These are phyloP conservation scores for Aspergillus mulundensis DNA, from an alignment of 495 filamentous ascomycete genomes.

Conservation along the genomic window DNA sequence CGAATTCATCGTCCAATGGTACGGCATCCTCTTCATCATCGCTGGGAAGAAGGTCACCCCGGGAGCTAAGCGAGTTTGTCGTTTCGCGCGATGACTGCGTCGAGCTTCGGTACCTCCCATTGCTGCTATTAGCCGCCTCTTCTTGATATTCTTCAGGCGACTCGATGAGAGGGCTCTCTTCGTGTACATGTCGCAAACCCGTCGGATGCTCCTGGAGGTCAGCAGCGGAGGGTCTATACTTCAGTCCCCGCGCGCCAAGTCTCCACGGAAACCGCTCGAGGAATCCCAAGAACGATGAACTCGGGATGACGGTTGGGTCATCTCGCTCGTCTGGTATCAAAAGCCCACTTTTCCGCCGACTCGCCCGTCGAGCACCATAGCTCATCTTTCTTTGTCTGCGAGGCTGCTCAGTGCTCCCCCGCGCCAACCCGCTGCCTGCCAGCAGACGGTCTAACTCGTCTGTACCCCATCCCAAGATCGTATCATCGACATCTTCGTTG, in stretches of 20 bases:
- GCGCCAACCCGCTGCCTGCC: conserved; percentile 62
- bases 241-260: conserved; percentile 68
- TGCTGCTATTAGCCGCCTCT: conserved; percentile 26
- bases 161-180: conserved; percentile 71
- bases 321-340: conserved; percentile 53
- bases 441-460: conserved; percentile 87
- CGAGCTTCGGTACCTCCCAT: conserved; percentile 66
- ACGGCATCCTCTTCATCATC: conserved; percentile 92
- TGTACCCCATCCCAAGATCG: conserved; percentile 67
- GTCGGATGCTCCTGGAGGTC: conserved; percentile 88
- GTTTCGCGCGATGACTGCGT: conserved; percentile 81
- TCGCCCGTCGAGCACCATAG: conserved; percentile 66
- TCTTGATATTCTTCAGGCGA: conserved; percentile 48
- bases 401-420: conserved; percentile 57
- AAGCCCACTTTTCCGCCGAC: conserved; percentile 64
- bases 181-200: conserved; percentile 40
- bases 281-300: conserved; percentile 81
- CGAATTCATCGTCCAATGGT: conserved; percentile 89
- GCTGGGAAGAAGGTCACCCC: conserved; percentile 90
- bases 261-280: conserved; percentile 80
- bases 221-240: conserved; percentile 88
- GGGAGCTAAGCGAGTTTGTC: conserved; percentile 84
- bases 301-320: conserved; percentile 89
- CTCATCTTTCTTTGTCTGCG: conserved; percentile 77
- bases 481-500: conserved; percentile 60